Evolutionary conservation across 225 moss, liverwort and hornwort genomes (phyloP), one percentile per base, ranked within the genome.

Genomic region (Marchantia polymorpha): DNA sequence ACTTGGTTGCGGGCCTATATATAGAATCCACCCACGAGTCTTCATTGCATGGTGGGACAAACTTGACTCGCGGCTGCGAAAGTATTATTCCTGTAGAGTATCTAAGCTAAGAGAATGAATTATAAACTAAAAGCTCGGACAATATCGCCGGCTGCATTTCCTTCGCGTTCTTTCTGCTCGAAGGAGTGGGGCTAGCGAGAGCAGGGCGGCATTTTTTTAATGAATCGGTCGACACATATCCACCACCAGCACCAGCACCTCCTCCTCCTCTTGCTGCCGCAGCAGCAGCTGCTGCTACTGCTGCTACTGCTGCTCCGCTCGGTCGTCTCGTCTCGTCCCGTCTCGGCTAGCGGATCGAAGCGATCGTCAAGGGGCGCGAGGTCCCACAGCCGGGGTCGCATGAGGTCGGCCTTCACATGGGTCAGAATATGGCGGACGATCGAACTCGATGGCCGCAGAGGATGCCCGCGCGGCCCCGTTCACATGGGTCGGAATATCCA

Each of bases 41-140:
- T 66, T 66, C 26, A 63, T 63, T 63, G n/a, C 63, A 66, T 66
- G 65, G 65, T 66, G 65, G 65, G 26, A 66, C 65, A 66, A 66
- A 66, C 65, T 66, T 66, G 65, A 27, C 65, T 27, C 29, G 0
- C 27, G 26, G 63, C 16, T 26, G 25, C 25, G 2, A 66, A 27
- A 66, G 65, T 66, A 66, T 66, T 66, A 66, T 66, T 66, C 65
- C 27, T 63, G 16, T 20, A 20, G 63, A 63, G 63, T 20, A n/a
- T 63, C 8, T 19, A 63, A 20, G 22, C 23, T 63, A 20, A 8
- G n/a, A 23, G 63, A 63, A 23, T 63, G 20, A 63, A 39, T 39
- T 39, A 39, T 39, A 39, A 39, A 39, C 39, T 39, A 39, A 39
- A 39, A 39, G 39, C 39, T 39, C 2, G 2, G 39, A 39, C 39